A percentile compares a stretch with the other conserved stretches of the same genome.
phyloP scores from a whole-genome alignment of 257 asterid genomes.

The Nicotiana undulata region DNA sequence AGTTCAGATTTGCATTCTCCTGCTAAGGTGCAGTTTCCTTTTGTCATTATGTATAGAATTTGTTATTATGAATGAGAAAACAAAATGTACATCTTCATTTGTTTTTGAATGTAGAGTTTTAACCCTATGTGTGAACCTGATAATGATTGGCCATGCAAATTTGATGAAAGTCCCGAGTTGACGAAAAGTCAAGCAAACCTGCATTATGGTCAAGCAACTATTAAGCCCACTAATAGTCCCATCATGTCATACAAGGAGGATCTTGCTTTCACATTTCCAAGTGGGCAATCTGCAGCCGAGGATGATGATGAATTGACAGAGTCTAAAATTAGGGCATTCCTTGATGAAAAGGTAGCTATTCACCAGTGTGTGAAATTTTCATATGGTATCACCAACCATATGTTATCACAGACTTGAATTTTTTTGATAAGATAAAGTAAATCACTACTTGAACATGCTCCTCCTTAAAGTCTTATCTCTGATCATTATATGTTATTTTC shows the following conservation, averaged over 20 bases:
- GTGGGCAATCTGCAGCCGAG: constrained; percentile 49
- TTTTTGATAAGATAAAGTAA: too few relatives aligned
- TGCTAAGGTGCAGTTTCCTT: constrained; percentile 51
- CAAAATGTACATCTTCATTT: neutral
- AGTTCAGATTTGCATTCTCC: constrained; percentile 35
- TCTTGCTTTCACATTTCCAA: constrained; percentile 61
- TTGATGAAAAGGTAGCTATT: constrained; percentile 73
- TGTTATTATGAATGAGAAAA: neutral
- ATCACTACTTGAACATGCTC: neutral
- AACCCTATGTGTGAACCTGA: constrained; percentile 88
- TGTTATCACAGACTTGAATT: neutral
- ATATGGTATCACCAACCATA: neutral
- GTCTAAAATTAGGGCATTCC: constrained; percentile 83
- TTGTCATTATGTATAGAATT: constrained; percentile 1
- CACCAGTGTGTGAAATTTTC: neutral
- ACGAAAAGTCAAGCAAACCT: constrained; percentile 31
- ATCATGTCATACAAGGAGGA: constrained; percentile 39
- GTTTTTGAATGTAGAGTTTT: constrained; percentile 50
- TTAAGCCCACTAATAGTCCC: constrained; percentile 31
- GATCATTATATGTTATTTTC: neutral
- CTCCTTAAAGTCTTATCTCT: neutral
- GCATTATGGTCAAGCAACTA: constrained; percentile 32
- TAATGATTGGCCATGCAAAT: constrained; percentile 72
- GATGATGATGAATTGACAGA: constrained; percentile 91
- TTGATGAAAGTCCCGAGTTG: constrained; percentile 66